phyloP scores from a whole-genome alignment of 1,284 basidiomycete genomes.

The Papiliotrema fonsecae region DNA sequence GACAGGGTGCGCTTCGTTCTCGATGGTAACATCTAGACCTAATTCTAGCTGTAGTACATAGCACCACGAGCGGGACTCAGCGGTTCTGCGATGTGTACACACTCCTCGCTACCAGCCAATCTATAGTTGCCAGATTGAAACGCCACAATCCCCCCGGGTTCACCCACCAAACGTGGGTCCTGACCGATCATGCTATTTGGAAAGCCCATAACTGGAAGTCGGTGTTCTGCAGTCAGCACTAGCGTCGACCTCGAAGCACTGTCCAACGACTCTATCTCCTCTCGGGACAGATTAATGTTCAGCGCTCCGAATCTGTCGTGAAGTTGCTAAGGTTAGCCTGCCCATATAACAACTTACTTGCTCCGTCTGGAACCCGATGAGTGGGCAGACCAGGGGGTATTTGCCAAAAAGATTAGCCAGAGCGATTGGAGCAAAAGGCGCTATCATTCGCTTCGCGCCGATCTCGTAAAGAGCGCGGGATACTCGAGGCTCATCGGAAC shows the following conservation, averaged over 20 bases:
- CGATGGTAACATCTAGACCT: too few species aligned
- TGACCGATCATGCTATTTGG: neutral
- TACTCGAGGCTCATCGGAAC: neutral
- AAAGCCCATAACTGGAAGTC: neutral
- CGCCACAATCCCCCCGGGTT: neutral
- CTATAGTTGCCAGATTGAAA: neutral
- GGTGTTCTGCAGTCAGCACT: neutral
- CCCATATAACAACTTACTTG: conserved; percentile 15
- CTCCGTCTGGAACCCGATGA: conserved; percentile 32
- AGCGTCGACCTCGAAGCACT: neutral
- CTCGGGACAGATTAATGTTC: conserved; percentile 19
- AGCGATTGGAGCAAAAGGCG: conserved; percentile 4
- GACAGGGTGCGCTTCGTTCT: too few species aligned
- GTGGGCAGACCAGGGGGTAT: conserved; percentile 14
- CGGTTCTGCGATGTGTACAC: too few species aligned
- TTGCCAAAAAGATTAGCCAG: conserved; percentile 9
- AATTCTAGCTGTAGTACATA: too few species aligned
- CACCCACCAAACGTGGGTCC: neutral
- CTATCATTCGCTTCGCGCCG: neutral
- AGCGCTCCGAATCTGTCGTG: conserved; percentile 33
- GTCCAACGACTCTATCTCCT: conserved; percentile 27
- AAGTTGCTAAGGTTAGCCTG: conserved; percentile 18
- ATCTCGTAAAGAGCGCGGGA: neutral
- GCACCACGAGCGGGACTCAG: too few species aligned
- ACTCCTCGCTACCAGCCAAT: neutral